Base-by-base conservation (phyloP, 164 flowering plant species). In the Liriodendron chinense region DNA sequence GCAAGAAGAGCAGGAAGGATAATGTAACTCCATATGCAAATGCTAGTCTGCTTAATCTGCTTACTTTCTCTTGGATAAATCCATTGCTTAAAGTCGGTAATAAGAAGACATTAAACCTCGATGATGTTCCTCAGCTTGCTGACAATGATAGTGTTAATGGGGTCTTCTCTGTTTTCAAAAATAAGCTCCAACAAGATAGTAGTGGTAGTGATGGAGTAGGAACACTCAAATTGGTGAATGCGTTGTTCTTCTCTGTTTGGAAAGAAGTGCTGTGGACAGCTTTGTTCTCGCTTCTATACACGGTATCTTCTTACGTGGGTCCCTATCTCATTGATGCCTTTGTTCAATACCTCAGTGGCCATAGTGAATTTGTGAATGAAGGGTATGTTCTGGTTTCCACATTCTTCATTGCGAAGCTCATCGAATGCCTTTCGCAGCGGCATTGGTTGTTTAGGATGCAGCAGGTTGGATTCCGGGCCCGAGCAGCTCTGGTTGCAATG, bases 261-360 rank as follows among this genome's bases (percentile, higher is more conserved):
- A 79, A 49, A 69, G 91, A 90, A 25, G 74, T 84, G 65, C 43
- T 79, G 1, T 72, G 72, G 74, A 82, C 94, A 1, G 91, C 79
- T 12, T 20, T 89, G 1, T 74, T 81, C 2, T 81, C 81, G 2
- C 50, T 88, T 22, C 2, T 84, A 18, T 72, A 82, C 70, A 82
- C 91, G 2, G 13, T 83, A 21, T 85, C 93, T 61, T 76, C 87
- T 24, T 90, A 86, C 76, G 93, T 89, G 22, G 98, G 98, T 47
- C 98, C 98, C 0, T 89, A 81, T 75, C 88, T 93, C 7, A 91
- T 93, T 50, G 90, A 87, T 69, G 73, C 83, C 47, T 83, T 92
- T 64, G 94, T 92, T 72, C 90, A 88, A 67, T 89, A 83, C 80
- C 86, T 92, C 5, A 79, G 80, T 77, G 94, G 93, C 20, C 74